Conservation (phyloP, 2,329 filamentous ascomycete genomes). For the Penicillium decumbens region DNA sequence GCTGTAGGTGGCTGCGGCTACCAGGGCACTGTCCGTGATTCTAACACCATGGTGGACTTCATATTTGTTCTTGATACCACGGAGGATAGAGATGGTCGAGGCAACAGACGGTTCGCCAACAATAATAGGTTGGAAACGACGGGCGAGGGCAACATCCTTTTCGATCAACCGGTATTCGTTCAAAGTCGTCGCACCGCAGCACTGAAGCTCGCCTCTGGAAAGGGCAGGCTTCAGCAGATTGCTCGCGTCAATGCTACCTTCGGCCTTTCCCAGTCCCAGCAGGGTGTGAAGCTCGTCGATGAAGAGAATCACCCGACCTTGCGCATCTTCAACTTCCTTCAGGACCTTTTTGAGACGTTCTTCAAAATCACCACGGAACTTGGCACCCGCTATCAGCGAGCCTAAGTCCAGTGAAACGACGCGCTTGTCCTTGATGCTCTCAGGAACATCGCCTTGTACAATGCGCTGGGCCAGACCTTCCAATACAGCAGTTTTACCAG, state of each 20-base stretch:
- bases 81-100: conserved; percentile 89
- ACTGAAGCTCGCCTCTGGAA: conserved; percentile 89
- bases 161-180: conserved; percentile 91
- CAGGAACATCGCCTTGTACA: conserved; percentile 85
- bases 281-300: conserved; percentile 92
- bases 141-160: conserved; percentile 87
- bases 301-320: conserved; percentile 88
- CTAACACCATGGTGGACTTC: conserved; percentile 95
- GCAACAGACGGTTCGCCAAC: conserved; percentile 89
- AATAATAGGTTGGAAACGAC: conserved; percentile 88
- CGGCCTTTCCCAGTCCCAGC: conserved; percentile 86
- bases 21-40: conserved; percentile 86
- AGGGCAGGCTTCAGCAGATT: conserved; percentile 91
- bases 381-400: conserved; percentile 88
- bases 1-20: conserved; percentile 85
- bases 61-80: conserved; percentile 96
- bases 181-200: conserved; percentile 89
- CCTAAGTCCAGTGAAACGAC: conserved; percentile 86
- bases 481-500: conserved; percentile 88
- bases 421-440: conserved; percentile 90
- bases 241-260: conserved; percentile 93
- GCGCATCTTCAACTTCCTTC: conserved; percentile 82
- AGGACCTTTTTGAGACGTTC: conserved; percentile 86
- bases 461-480: conserved; percentile 89
- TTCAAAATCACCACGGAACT: conserved; percentile 94